These are phyloP conservation scores for Backusella circina DNA, from an alignment of 192 early-diverging fungal species.

Conservation along the genomic window DNA sequence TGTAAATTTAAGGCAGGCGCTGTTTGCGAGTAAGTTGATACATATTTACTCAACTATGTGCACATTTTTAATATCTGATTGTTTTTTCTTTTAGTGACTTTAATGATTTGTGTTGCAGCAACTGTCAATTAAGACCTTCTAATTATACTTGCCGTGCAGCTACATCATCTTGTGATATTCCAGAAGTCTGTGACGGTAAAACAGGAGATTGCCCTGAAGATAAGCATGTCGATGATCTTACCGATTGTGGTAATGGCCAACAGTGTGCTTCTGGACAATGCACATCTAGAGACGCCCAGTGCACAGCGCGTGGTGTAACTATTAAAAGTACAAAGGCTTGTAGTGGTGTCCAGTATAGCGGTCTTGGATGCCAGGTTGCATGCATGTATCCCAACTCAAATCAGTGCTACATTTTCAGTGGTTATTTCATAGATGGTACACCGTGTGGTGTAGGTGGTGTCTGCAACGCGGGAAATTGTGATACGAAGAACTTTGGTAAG, in stretches of 20 bases:
- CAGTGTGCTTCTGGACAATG: constrained; percentile 73
- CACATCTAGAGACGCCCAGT: constrained; percentile 73
- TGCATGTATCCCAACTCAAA: not conserved
- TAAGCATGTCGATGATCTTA: constrained; percentile 59
- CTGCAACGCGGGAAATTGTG: constrained; percentile 58
- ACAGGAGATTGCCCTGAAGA: constrained; percentile 73
- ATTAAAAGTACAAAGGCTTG: constrained; percentile 60
- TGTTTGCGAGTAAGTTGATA: constrained; percentile 57
- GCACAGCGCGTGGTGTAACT: constrained; percentile 54
- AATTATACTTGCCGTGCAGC: constrained; percentile 74
- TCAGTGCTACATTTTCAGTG: constrained; percentile 53
- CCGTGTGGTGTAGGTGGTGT: constrained; percentile 67
- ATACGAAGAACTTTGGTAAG: constrained; percentile 30
- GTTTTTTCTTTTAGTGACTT: constrained; percentile 45
- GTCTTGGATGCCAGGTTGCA: not conserved
- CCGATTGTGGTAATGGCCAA: constrained; percentile 58
- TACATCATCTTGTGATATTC: constrained; percentile 76
- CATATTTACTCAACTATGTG: not conserved
- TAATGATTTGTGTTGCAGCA: constrained; percentile 84
- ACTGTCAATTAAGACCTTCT: constrained; percentile 60
- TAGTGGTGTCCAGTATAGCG: constrained; percentile 32
- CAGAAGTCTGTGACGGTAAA: constrained; percentile 74
- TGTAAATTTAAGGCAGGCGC: constrained; percentile 81
- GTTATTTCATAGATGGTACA: constrained; percentile 69
- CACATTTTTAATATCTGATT: not conserved